Evolutionary conservation across 176 grass and related monocot species (phyloP), one percentile per base, ranked within the genome.

Genomic region (Musa itinerans): DNA sequence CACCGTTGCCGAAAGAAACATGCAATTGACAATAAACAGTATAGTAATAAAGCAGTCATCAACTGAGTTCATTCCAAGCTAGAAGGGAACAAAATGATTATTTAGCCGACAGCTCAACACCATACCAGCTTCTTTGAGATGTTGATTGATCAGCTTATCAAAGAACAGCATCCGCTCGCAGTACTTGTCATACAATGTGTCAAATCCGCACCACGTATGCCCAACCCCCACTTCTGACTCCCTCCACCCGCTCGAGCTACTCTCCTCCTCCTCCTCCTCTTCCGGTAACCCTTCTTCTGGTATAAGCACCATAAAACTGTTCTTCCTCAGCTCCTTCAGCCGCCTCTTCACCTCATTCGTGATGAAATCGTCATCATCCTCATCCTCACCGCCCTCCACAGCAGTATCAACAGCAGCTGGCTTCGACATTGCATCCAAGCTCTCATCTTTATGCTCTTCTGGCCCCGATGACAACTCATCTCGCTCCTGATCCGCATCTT

Each of bases 281-380:
- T 6, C 81, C 72, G 83, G 86, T 0, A 69, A 86, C 10, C 76
- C 78, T 34, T 92, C 89, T 80, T 89, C 89, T 0, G 87, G 93
- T 22, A 97, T 93, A 20, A 89, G 79, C 64, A 92, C 90, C 93
- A 92, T 97, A 85, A 97, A 92, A 34, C 77, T 90, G 81, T 89
- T 90, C 85, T 90, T 93, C 77, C 80, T 86, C 21, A 89, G 51
- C 83, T 96, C 93, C 86, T 93, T 97, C 76, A 97, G 87, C 85
- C 90, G 78, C 43, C 89, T 80, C 78, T 93, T 90, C 62, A 93
- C 86, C 68, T 93, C 93, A 20, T 89, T 93, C 0, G 80, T 85
- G 77, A 89, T 89, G 81, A 90, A 88, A 80, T 89, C 85, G 0
- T 92, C 90, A 0, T 96, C 89, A 0, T 96, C 93, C 0, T 92